phyloP scores from a whole-genome alignment of 1,284 basidiomycete genomes.

The Coriolopsis trogii region DNA sequence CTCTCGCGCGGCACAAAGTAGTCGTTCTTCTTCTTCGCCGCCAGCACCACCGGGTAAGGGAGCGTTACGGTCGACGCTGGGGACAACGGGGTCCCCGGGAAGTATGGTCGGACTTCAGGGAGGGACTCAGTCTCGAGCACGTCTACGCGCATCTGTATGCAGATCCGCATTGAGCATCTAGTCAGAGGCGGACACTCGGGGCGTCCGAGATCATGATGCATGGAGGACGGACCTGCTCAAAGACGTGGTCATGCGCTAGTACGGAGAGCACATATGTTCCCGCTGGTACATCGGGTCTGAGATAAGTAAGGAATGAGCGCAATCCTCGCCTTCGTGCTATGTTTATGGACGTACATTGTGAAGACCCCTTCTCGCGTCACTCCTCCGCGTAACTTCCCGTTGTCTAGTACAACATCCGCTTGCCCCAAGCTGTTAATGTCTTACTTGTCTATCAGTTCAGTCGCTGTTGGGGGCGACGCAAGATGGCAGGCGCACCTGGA shows the following conservation, averaged over 20 bases:
- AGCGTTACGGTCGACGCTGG: slow-evolving; percentile 60
- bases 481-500: slow-evolving; percentile 44
- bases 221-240: slow-evolving; percentile 71
- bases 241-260: slow-evolving; percentile 61
- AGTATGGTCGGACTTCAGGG: slow-evolving; percentile 64
- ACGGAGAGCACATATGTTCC: slow-evolving; percentile 74
- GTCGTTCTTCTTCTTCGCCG: slow-evolving; percentile 53
- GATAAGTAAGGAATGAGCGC: slow-evolving; percentile 6
- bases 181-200: too few species aligned
- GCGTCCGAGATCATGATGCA: too few species aligned
- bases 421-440: slow-evolving; percentile 52
- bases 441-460: too few species aligned
- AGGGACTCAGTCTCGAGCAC: slow-evolving; percentile 47
- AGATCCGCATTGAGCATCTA: neutral
- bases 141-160: slow-evolving; percentile 63
- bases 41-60: slow-evolving; percentile 65
- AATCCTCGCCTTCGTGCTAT: slow-evolving; percentile 8
- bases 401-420: slow-evolving; percentile 62
- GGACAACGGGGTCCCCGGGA: slow-evolving; percentile 69
- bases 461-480: neutral
- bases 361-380: slow-evolving; percentile 63
- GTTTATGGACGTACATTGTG: slow-evolving; percentile 52
- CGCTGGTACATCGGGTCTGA: slow-evolving; percentile 60
- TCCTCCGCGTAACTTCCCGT: slow-evolving; percentile 53
- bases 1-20: slow-evolving; percentile 74